phyloP scores from a whole-genome alignment of 2,329 filamentous ascomycete species.

The Beauveria caledonica region DNA sequence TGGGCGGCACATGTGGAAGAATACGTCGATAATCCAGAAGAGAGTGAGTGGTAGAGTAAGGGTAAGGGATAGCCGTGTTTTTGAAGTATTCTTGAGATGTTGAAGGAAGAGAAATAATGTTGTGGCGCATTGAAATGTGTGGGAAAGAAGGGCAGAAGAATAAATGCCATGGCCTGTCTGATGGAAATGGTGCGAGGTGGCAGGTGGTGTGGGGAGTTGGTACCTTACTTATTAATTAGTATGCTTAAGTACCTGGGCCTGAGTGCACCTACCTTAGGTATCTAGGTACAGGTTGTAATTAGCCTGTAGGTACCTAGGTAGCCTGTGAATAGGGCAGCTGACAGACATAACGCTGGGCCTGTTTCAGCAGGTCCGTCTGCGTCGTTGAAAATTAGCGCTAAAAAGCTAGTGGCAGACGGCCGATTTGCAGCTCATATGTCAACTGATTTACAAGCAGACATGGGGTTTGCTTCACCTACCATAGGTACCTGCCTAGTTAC shows the following conservation, averaged over 20 bases:
- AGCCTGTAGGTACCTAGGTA: too few relatives aligned
- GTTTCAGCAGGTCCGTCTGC: not conserved
- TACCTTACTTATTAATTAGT: too few relatives aligned
- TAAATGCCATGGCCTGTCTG: too few relatives aligned
- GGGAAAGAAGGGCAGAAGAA: too few relatives aligned
- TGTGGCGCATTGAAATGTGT: too few relatives aligned
- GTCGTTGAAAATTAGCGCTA: not conserved
- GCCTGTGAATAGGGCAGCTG: not conserved
- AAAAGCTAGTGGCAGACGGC: not conserved
- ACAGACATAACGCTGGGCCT: not conserved
- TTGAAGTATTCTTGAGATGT: not conserved
- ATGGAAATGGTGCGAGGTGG: too few relatives aligned
- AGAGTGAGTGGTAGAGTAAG: not conserved
- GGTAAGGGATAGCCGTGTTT: not conserved
- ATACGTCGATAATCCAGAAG: not conserved
- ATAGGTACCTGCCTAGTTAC: too few relatives aligned
- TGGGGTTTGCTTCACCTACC: not conserved
- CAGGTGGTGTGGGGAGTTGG: too few relatives aligned
- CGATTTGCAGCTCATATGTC: not conserved
- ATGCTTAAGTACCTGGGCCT: too few relatives aligned
- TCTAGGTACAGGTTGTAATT: too few relatives aligned
- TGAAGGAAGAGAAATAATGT: not conserved
- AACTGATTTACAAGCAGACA: not conserved
- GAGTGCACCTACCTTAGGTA: too few relatives aligned
- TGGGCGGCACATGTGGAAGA: slow-evolving; percentile 8